Evolutionary conservation across 2,329 filamentous ascomycete genomes (phyloP).

Genomic region (Colletotrichum sojae): DNA sequence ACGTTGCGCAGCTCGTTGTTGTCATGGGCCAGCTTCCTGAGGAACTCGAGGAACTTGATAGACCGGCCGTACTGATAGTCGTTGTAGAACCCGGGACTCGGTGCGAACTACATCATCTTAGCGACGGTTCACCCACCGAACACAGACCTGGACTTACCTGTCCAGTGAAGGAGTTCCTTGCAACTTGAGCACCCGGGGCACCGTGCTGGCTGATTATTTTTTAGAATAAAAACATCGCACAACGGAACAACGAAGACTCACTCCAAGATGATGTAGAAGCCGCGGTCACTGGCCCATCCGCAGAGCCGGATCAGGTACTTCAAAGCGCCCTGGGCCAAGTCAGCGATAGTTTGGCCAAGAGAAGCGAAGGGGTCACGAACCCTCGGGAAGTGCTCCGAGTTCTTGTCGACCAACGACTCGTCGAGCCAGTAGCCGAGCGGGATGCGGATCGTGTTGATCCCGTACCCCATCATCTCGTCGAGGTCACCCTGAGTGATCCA

Average conservation of each 20-base stretch:
- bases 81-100: slow-evolving; percentile 66
- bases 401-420: slow-evolving; percentile 61
- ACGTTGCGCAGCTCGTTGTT: slow-evolving; percentile 66
- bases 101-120: slow-evolving; percentile 38
- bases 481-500: slow-evolving; percentile 66
- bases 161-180: slow-evolving; percentile 63
- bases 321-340: slow-evolving; percentile 55
- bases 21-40: slow-evolving; percentile 66
- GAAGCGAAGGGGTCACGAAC: neutral
- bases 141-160: slow-evolving; percentile 43
- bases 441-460: slow-evolving; percentile 68
- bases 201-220: slow-evolving; percentile 56
- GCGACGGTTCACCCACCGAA: neutral
- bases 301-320: slow-evolving; percentile 62
- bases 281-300: slow-evolving; percentile 62
- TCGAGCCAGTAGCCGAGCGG: slow-evolving; percentile 70
- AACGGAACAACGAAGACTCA: neutral
- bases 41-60: slow-evolving; percentile 68
- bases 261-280: slow-evolving; percentile 68
- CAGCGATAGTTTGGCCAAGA: neutral
- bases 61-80: slow-evolving; percentile 70
- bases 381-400: slow-evolving; percentile 65
- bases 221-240: neutral
- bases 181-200: slow-evolving; percentile 63
- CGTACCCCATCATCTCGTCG: slow-evolving; percentile 61